A percentile compares a stretch with the other conserved stretches of the same genome.
These are phyloP conservation scores for Schizothecium vesticola DNA, from an alignment of 495 filamentous ascomycete genomes.

Conservation along the genomic window DNA sequence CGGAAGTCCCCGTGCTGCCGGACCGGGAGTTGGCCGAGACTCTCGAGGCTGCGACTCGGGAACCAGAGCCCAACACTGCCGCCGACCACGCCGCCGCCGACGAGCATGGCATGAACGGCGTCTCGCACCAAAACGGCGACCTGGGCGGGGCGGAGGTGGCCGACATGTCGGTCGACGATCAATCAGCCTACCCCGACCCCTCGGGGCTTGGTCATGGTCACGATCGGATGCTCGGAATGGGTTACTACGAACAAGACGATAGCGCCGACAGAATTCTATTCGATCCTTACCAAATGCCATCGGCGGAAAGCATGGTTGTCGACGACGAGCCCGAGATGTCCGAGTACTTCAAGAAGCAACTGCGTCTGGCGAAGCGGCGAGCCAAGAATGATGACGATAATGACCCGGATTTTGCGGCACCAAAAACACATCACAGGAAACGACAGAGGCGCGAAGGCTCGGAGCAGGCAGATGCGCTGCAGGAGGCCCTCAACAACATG, in stretches of 20 bases:
- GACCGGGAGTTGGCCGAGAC: conserved; percentile 29
- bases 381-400: conserved; percentile 40
- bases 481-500: conserved; percentile 34
- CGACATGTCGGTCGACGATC: conserved; percentile 31
- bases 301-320: conserved; percentile 30
- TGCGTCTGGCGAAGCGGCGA: conserved; percentile 42
- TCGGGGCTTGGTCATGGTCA: conserved; percentile 34
- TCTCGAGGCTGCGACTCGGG: conserved; percentile 29
- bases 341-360: conserved; percentile 44
- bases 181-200: conserved; percentile 45
- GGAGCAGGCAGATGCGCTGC: conserved; percentile 15
- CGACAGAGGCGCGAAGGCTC: conserved; percentile 23
- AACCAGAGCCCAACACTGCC: conserved; percentile 30
- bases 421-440: conserved; percentile 34
- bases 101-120: conserved; percentile 2
- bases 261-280: conserved; percentile 46
- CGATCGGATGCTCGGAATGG: conserved; percentile 48
- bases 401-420: conserved; percentile 43
- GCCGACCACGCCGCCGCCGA: conserved; percentile 5
- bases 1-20: conserved; percentile 20
- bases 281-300: conserved; percentile 43
- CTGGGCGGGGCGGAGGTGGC: conserved; percentile 17
- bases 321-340: conserved; percentile 40
- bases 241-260: conserved; percentile 51
- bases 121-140: conserved; percentile 7